phyloP scores from a whole-genome alignment of 1,139 yeast genomes.

The Lodderomyces elongisporus region DNA sequence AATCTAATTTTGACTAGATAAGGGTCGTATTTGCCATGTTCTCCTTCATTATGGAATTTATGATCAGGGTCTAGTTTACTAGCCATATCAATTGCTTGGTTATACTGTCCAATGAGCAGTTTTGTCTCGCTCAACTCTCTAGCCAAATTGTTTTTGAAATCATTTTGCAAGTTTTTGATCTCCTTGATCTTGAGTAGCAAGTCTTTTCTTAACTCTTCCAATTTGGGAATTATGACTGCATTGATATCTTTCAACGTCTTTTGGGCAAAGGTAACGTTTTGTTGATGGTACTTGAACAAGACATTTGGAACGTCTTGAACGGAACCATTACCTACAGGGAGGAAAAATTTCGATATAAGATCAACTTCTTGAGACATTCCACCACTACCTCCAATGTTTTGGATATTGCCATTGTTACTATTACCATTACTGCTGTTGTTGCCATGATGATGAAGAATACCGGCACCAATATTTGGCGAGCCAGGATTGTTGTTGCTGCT shows the following conservation, averaged over 20 bases:
- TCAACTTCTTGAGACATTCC: conserved; percentile 9
- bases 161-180: conserved; percentile 73
- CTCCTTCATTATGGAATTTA: conserved; percentile 16
- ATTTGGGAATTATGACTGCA: conserved; percentile 67
- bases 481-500: conserved; percentile 11
- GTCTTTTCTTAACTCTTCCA: conserved; percentile 82
- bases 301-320: conserved; percentile 76
- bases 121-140: conserved; percentile 67
- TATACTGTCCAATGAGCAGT: conserved; percentile 44
- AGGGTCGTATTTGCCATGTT: conserved; percentile 65
- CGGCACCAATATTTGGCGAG: conserved; percentile 6
- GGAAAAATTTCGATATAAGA: conserved; percentile 45
- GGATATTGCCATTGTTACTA: no score
- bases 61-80: conserved; percentile 26
- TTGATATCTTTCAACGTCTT: conserved; percentile 69
- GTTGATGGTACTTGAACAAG: conserved; percentile 70
- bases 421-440: conserved; percentile 3
- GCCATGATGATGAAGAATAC: conserved; percentile 5
- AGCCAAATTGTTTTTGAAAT: conserved; percentile 70
- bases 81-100: conserved; percentile 35
- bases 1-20: conserved; percentile 65
- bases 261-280: conserved; percentile 62
- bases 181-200: conserved; percentile 80
- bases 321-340: conserved; percentile 77
- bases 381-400: no score